Base-by-base conservation (phyloP, 305 asterid genomes). In the Andrographis paniculata region DNA sequence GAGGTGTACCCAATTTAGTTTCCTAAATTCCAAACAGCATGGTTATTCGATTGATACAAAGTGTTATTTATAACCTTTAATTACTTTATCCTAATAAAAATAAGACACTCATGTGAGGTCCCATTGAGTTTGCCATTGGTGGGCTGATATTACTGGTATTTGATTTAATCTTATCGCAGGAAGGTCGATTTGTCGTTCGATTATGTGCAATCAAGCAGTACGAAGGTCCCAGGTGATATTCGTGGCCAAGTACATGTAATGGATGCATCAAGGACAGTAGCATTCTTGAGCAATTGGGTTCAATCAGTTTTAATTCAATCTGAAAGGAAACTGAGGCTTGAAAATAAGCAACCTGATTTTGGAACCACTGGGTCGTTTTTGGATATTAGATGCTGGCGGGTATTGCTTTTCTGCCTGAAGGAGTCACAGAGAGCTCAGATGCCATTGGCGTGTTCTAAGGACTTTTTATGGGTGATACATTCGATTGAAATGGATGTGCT, bases 351-450 rank as follows among this genome's bases (percentile, higher is more conserved):
- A 38, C 40, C 40, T 28, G 64, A 59, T 54, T 42, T 43, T 54
- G 73, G 58, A 64, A 62, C 63, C 53, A 24, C 67, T 49, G 80
- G 68, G 35, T 68, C 68, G 7, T 64, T 72, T 61, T 74, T 74
- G 71, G 93, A 88, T 66, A 45, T 51, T 46, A 85, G 79, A 48
- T 83, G 86, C 67, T 89, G 96, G 98, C 64, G 58, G 50, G 60
- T 89, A 59, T 66, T 85, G 27, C 80, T 55, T 42, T 89, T 82
- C 75, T 80, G 93, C 72, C 59, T 89, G 79, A 79, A 80, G 77
- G 88, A 83, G 65, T 75, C 86, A 18, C 62, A 69, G 41, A 71
- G 74, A 13, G 68, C 62, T 19, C 63, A 65, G 27, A 41, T 71
- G 14, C 55, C 79, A 41, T 65, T 85, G 74, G 64, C 74, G 45